Evolutionary conservation across 495 filamentous ascomycete species (phyloP), one percentile per base, ranked within the genome.

Genomic region (Aspergillus kassunensis): DNA sequence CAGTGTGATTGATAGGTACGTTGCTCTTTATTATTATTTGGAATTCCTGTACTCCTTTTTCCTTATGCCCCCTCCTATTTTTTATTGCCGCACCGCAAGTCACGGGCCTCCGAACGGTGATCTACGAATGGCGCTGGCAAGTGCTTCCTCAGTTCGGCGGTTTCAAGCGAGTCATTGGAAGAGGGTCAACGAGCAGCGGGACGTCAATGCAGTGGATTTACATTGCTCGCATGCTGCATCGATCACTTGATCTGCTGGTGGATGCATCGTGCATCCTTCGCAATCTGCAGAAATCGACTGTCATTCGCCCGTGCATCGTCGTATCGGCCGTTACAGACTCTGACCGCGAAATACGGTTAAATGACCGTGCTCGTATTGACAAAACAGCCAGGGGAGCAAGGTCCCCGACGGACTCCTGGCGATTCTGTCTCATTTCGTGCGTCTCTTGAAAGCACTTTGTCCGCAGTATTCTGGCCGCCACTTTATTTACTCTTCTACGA

Each of bases 1-100:
- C 67, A 85, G 89, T 49, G 77, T 83, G 58, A 74, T 96, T 68
- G 90, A 97, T 80, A 91, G 89, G 91, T 97, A 82, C 85, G 91
- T 82, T 51, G 44, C 41, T 51, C 24, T 45, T 57, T 57, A 57
- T 51, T 24, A 49, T 53, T 49, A 56, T 45, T 61, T 56, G 49
- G 37, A 58, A 44, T 65, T 58, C 44, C 44, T 56, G 53, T 54
- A 9, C 54, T 53, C 49, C 37, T 54, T 46, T 57, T 55, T 46
- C 46, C 60, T 45, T n/a, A n/a, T n/a, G n/a, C 48, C 48, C 33
- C 59, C 60, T 53, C 44, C 18, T 12, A n/a, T 9, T 6, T 35
- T 21, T 12, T 34, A 42, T 42, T 29, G 43, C 35, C 27, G 29
- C 48, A 39, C 24, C 18, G 33, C 30, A 12, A 30, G 13, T 36